Evolutionary conservation across 73 alveolate genomes (phyloP).

Genomic region (Stentor roeselii): DNA sequence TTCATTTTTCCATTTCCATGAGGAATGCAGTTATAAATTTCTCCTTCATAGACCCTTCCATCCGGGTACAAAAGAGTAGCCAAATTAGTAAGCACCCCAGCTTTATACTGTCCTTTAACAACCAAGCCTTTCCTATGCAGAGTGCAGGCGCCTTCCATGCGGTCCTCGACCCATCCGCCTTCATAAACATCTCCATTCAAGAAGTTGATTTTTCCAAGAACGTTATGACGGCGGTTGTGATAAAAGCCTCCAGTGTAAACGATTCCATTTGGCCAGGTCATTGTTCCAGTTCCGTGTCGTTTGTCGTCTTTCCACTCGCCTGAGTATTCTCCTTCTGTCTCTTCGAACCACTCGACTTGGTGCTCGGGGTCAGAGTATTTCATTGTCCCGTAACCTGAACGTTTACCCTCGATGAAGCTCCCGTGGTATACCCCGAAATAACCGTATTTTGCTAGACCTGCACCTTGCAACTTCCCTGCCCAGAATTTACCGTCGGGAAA

Average conservation of each 20-base stretch:
- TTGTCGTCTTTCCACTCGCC: constrained; percentile 89
- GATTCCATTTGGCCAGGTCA: constrained; percentile 45
- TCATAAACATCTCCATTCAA: constrained; percentile 66
- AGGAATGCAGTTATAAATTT: constrained; percentile 25
- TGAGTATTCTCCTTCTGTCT: constrained; percentile 64
- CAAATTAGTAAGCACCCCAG: constrained; percentile 32
- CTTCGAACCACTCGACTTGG: constrained; percentile 35
- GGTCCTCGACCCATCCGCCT: constrained; percentile 77
- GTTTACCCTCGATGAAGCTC: constrained; percentile 62
- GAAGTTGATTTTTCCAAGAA: constrained; percentile 59
- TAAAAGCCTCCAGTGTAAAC: constrained; percentile 35
- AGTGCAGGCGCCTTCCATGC: constrained; percentile 63
- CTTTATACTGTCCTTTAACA: constrained; percentile 32
- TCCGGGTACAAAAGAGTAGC: constrained; percentile 35
- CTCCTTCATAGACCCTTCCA: constrained; percentile 50
- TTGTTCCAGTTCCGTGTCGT: constrained; percentile 87
- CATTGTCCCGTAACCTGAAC: constrained; percentile 78
- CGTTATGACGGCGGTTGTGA: constrained; percentile 61
- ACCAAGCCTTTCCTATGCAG: constrained; percentile 34
- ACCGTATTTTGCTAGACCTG: constrained; percentile 23
- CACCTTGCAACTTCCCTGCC: constrained; percentile 2
- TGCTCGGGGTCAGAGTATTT: constrained; percentile 72
- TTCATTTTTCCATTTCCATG: constrained; percentile 85
- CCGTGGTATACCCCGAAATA: constrained; percentile 69
- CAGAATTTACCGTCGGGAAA: background rate